A percentile compares a stretch with the other conserved stretches of the same genome.
These are phyloP conservation scores for Paspalum vaginatum DNA, from an alignment of 176 grass and related monocot genomes.

Conservation along the genomic window DNA sequence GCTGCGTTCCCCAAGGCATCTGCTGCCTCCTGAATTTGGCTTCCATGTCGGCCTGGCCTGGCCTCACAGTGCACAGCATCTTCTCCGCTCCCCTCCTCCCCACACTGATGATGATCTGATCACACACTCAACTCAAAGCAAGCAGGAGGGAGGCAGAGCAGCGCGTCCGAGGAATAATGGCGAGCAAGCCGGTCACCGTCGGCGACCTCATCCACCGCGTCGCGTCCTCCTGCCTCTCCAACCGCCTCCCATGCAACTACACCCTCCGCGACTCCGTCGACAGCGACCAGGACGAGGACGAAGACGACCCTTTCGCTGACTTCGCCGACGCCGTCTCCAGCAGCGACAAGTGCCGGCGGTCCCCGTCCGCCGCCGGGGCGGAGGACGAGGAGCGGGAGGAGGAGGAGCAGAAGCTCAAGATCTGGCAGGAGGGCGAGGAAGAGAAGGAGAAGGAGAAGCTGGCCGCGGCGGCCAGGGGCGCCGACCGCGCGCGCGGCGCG, in stretches of 20 bases:
- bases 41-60: not conserved
- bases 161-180: slow-evolving; percentile 43
- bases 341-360: slow-evolving; percentile 33
- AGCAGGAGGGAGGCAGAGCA: not conserved
- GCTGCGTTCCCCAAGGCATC: slow-evolving; percentile 39
- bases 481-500: slow-evolving; percentile 46
- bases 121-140: not conserved
- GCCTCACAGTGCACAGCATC: not conserved
- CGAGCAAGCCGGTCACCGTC: slow-evolving; percentile 61
- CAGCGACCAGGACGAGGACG: slow-evolving; percentile 52
- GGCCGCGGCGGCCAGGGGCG: slow-evolving; percentile 24
- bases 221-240: slow-evolving; percentile 84
- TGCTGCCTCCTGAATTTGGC: slow-evolving; percentile 10
- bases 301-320: slow-evolving; percentile 49
- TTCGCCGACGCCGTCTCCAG: slow-evolving; percentile 36
- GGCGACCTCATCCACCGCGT: slow-evolving; percentile 93
- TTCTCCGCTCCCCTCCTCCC: not conserved
- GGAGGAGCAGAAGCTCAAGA: slow-evolving; percentile 63
- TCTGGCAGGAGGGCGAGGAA: slow-evolving; percentile 73
- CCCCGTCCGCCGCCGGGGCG: slow-evolving; percentile 19
- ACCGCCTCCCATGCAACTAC: slow-evolving; percentile 64
- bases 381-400: slow-evolving; percentile 30
- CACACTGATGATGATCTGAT: not conserved
- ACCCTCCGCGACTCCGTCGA: slow-evolving; percentile 43
- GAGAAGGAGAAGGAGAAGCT: slow-evolving; percentile 14